Conservation (phyloP, 169 alveolate species). For the Babesia ovis region DNA sequence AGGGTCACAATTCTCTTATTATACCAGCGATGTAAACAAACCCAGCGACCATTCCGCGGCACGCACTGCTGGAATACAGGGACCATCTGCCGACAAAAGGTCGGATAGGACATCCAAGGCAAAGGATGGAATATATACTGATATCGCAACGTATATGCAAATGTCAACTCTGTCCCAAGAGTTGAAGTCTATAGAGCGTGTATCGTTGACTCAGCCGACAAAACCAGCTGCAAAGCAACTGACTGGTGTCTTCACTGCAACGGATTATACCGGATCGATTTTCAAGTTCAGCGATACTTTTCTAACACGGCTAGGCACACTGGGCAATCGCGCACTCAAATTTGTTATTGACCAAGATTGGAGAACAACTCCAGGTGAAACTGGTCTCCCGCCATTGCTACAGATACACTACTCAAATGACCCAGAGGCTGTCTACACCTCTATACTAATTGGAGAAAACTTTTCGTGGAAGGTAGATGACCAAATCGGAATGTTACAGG, state of each 20-base stretch:
- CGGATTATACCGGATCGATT: constrained; percentile 15
- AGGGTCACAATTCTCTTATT: constrained; percentile 46
- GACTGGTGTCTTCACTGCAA: constrained; percentile 16
- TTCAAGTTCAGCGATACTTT: constrained; percentile 36
- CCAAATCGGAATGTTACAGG: not conserved
- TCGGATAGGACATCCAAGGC: constrained; percentile 3
- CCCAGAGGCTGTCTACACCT: constrained; percentile 19
- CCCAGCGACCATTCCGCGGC: not conserved
- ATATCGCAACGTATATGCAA: constrained; percentile 11
- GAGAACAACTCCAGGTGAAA: not conserved
- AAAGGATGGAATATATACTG: not conserved
- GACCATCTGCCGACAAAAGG: not conserved
- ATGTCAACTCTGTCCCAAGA: not conserved
- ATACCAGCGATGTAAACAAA: constrained; percentile 1
- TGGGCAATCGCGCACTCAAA: constrained; percentile 8
- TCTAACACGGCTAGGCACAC: constrained; percentile 10
- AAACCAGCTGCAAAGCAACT: constrained; percentile 1
- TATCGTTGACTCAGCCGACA: not conserved
- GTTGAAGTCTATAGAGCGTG: not conserved
- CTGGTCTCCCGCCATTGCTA: constrained; percentile 14
- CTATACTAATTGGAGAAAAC: constrained; percentile 2
- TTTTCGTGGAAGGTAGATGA: constrained; percentile 27
- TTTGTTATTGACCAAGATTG: constrained; percentile 30
- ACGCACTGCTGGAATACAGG: not conserved
- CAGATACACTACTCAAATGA: constrained; percentile 29